A percentile compares a stretch with the other conserved stretches of the same genome.
phyloP scores from a whole-genome alignment of 805 yeast species.

The Metschnikowia amazonensis region DNA sequence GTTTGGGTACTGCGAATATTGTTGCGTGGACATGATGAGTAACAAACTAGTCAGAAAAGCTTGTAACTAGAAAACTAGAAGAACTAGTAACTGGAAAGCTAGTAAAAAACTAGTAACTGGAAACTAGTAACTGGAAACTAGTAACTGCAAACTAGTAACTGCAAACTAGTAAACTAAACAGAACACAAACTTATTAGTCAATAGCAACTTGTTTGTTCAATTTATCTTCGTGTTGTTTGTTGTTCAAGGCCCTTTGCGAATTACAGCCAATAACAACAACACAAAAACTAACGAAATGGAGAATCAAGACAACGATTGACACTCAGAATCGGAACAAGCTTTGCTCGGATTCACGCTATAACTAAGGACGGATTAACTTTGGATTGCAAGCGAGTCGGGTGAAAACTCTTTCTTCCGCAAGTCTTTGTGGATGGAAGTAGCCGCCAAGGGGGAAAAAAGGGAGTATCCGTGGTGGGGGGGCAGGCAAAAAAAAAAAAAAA shows the following conservation, averaged over 20 bases:
- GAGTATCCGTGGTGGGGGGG: background rate
- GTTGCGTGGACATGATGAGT: conserved; percentile 20
- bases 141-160: no score
- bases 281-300: background rate
- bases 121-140: no score
- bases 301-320: background rate
- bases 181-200: no score
- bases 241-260: background rate
- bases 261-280: background rate
- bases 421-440: no score
- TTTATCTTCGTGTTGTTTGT: background rate
- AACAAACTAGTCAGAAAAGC: no score
- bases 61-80: no score
- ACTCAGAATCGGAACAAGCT: background rate
- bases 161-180: no score
- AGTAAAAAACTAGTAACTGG: no score
- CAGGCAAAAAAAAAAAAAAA: no score
- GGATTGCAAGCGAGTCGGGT: background rate
- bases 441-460: background rate
- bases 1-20: conserved; percentile 19
- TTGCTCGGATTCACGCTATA: background rate
- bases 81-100: no score
- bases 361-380: background rate
- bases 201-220: no score
- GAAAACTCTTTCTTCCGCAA: no score